Conservation (phyloP, 2,329 filamentous ascomycete species). For the Colletotrichum gigasporum region DNA sequence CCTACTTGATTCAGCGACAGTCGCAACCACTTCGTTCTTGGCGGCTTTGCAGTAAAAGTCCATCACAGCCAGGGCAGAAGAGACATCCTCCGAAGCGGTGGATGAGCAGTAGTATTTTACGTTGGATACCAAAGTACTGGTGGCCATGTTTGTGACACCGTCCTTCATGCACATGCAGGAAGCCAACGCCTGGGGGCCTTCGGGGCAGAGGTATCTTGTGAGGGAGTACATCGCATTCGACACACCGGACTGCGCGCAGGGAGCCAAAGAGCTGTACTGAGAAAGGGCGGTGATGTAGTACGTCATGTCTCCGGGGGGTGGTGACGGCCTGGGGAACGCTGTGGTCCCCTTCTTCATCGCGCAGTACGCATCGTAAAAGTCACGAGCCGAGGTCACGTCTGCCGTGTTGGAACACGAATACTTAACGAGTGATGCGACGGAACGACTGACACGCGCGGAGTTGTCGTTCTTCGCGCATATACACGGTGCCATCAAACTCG, state of each 20-base stretch:
- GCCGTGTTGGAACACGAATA: slow-evolving; percentile 56
- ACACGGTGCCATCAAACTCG: slow-evolving; percentile 57
- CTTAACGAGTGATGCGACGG: slow-evolving; percentile 53
- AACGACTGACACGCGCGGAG: slow-evolving; percentile 50
- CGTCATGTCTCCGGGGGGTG: slow-evolving; percentile 63
- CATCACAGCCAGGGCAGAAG: slow-evolving; percentile 56
- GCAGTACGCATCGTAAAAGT: slow-evolving; percentile 62
- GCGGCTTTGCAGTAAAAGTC: slow-evolving; percentile 61
- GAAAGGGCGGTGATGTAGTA: slow-evolving; percentile 64
- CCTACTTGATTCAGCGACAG: slow-evolving; percentile 50
- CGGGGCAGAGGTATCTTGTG: slow-evolving; percentile 51
- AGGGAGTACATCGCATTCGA: slow-evolving; percentile 50
- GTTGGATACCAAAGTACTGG: slow-evolving; percentile 52
- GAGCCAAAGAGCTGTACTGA: slow-evolving; percentile 53
- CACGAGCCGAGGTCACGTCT: slow-evolving; percentile 58
- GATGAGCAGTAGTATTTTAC: slow-evolving; percentile 56
- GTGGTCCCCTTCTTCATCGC: slow-evolving; percentile 59
- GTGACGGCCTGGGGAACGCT: slow-evolving; percentile 54
- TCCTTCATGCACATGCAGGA: slow-evolving; percentile 63
- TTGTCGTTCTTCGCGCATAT: slow-evolving; percentile 62
- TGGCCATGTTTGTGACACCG: slow-evolving; percentile 53
- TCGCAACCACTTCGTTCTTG: slow-evolving; percentile 49
- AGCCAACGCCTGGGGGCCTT: slow-evolving; percentile 58
- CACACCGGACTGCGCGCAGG: slow-evolving; percentile 56
- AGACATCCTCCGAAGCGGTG: slow-evolving; percentile 53